Conservation (phyloP, 1,139 yeast genomes). For the Yamadazyma taylorii region DNA sequence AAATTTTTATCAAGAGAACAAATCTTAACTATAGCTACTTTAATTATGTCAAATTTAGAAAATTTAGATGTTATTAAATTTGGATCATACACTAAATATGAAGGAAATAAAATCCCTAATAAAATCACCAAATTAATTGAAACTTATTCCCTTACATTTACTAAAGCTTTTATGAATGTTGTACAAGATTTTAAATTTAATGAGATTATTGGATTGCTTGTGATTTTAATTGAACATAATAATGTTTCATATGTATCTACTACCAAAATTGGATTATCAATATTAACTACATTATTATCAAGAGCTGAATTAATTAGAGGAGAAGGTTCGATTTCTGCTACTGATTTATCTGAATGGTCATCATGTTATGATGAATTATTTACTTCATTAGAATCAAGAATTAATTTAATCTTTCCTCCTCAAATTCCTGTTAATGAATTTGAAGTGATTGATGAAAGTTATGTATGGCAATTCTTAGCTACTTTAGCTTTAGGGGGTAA, state of each 20-base stretch:
- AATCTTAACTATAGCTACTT: conserved; percentile 73
- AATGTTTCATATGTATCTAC: conserved; percentile 73
- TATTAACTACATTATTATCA: conserved; percentile 84
- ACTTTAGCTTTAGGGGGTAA: conserved; percentile 91
- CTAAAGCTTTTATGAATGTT: conserved; percentile 83
- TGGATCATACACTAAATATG: conserved; percentile 74
- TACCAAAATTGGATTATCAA: conserved; percentile 83
- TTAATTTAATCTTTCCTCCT: conserved; percentile 83
- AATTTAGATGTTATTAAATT: conserved; percentile 74
- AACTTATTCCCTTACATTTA: conserved; percentile 75
- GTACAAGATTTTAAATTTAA: conserved; percentile 81
- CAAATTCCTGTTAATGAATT: conserved; percentile 41
- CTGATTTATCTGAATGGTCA: conserved; percentile 72
- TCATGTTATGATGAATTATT: conserved; percentile 81
- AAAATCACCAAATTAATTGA: conserved; percentile 67
- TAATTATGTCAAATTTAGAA: conserved; percentile 80
- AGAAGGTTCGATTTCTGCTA: conserved; percentile 63
- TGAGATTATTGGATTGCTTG: conserved; percentile 80
- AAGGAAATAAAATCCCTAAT: conserved; percentile 51
- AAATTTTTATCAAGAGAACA: conserved; percentile 79
- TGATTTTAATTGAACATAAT: conserved; percentile 70
- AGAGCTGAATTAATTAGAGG: conserved; percentile 93
- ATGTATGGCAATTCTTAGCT: conserved; percentile 97
- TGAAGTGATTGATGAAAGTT: conserved; percentile 48
- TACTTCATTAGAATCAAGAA: conserved; percentile 74